These are phyloP conservation scores for Xerophyta viscosa DNA, from an alignment of 106 monocot genomes.

Conservation along the genomic window DNA sequence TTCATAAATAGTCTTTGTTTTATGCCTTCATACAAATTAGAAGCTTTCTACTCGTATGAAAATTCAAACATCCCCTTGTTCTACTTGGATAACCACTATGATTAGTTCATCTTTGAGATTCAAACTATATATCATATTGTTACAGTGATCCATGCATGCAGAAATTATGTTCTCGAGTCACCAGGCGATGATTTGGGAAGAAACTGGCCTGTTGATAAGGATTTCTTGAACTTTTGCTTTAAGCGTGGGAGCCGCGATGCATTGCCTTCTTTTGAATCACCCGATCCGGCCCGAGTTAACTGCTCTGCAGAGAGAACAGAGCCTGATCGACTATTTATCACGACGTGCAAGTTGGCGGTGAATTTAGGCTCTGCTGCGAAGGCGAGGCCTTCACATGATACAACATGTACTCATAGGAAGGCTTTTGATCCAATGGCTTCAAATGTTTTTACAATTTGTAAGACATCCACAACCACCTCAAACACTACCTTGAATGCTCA, in stretches of 20 bases:
- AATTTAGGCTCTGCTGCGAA: slow-evolving; percentile 16
- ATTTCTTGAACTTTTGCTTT: slow-evolving; percentile 49
- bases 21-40: no score
- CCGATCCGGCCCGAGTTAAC: slow-evolving; percentile 30
- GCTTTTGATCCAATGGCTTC: slow-evolving; percentile 65
- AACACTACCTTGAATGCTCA: slow-evolving; percentile 93
- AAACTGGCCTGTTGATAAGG: slow-evolving; percentile 66
- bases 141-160: no score
- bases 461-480: slow-evolving; percentile 64
- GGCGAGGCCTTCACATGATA: slow-evolving; percentile 16
- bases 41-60: no score
- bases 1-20: no score
- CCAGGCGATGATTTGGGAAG: slow-evolving; percentile 45
- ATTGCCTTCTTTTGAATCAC: slow-evolving; percentile 73
- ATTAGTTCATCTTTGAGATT: no score
- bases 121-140: no score
- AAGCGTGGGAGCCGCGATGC: slow-evolving; percentile 53
- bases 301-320: not conserved
- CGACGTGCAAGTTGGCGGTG: slow-evolving; percentile 28
- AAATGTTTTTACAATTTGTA: slow-evolving; percentile 88
- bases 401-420: slow-evolving; percentile 22
- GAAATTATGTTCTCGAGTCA: slow-evolving; percentile 63
- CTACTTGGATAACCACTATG: no score
- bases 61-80: no score
- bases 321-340: slow-evolving; percentile 2